A percentile compares a stretch with the other conserved stretches of the same genome.
phyloP scores from a whole-genome alignment of 305 asterid genomes.

The Nicotiana rustica region DNA sequence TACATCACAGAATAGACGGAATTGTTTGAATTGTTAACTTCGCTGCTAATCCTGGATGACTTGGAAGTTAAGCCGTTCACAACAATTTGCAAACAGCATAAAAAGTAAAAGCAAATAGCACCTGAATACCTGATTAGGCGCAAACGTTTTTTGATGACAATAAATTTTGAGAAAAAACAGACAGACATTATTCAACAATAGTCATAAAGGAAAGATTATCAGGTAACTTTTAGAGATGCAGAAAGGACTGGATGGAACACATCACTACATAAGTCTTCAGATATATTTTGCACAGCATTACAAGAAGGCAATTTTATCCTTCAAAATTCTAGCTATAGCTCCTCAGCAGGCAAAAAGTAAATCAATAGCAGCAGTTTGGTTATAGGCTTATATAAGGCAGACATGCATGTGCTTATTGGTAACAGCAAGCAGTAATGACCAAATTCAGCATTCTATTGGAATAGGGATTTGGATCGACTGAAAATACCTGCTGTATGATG shows the following conservation, averaged over 20 bases:
- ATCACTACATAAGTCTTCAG: neutral
- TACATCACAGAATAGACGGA: neutral
- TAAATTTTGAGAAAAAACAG: constrained; percentile 9
- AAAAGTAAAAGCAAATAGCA: constrained; percentile 18
- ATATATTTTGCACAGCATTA: neutral
- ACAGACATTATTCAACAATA: constrained; percentile 1
- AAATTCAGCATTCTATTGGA: neutral
- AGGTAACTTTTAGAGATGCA: neutral
- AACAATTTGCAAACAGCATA: neutral
- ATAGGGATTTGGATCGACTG: neutral
- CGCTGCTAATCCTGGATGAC: neutral
- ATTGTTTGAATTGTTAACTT: constrained; percentile 18
- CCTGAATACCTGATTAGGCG: neutral
- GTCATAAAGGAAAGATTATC: neutral
- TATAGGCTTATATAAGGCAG: constrained; percentile 5
- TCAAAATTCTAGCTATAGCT: constrained; percentile 12
- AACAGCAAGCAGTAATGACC: neutral
- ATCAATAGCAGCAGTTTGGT: constrained; percentile 20
- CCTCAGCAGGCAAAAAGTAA: constrained; percentile 22
- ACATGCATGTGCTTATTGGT: neutral
- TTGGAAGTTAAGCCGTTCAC: neutral
- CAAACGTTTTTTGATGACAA: neutral
- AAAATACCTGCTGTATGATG: constrained; percentile 86
- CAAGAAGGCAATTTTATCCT: constrained; percentile 14
- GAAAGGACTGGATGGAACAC: neutral